phyloP scores from a whole-genome alignment of 2,329 filamentous ascomycete genomes.

The Colletotrichum sp. region DNA sequence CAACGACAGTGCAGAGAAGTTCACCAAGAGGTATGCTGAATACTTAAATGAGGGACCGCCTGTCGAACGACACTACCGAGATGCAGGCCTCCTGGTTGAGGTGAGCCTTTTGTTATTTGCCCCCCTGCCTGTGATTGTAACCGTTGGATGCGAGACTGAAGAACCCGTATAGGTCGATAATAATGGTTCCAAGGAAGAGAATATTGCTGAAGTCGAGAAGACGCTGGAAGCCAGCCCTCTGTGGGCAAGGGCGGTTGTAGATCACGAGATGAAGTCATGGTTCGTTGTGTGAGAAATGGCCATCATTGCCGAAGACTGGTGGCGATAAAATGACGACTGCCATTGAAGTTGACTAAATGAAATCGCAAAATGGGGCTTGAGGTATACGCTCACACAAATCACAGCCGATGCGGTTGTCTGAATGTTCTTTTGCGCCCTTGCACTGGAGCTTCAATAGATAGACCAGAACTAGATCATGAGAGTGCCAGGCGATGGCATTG shows the following conservation, averaged over 20 bases:
- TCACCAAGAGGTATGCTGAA: background rate
- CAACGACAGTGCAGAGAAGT: background rate
- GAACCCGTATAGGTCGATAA: background rate
- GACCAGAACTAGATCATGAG: background rate
- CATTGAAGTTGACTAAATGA: background rate
- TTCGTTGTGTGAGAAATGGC: background rate
- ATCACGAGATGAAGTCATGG: background rate
- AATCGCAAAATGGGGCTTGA: background rate
- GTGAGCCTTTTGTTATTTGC: background rate
- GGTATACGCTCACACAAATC: background rate
- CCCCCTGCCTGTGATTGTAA: background rate
- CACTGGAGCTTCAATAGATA: background rate
- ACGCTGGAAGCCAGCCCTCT: background rate
- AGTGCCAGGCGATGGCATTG: background rate
- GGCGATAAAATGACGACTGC: background rate
- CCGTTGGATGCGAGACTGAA: background rate
- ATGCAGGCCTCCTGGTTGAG: background rate
- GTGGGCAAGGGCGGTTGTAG: background rate
- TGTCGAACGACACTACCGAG: background rate
- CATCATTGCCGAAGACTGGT: background rate
- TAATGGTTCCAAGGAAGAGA: background rate
- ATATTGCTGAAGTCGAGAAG: background rate
- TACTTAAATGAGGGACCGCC: background rate
- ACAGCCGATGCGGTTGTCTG: background rate
- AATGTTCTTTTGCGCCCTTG: background rate